These are phyloP conservation scores for Neurospora sp. DNA, from an alignment of 495 filamentous ascomycete species.

Conservation along the genomic window DNA sequence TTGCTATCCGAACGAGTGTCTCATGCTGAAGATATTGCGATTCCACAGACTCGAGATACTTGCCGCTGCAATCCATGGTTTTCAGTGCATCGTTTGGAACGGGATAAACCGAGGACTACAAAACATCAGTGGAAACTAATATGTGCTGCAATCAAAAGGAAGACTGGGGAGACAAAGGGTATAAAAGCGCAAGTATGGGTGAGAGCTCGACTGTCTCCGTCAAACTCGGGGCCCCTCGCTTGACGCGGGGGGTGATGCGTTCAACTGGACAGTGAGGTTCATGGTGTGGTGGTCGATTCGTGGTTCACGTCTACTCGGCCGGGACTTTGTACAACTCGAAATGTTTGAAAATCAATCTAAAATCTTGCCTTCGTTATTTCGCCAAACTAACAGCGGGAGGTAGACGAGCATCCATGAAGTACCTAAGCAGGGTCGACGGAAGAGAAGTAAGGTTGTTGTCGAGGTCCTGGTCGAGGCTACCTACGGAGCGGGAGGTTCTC, in stretches of 20 bases:
- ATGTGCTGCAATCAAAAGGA: background rate
- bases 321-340: background rate
- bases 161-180: background rate
- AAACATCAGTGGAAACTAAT: background rate
- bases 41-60: background rate
- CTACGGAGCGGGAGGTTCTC: background rate
- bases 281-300: background rate
- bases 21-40: background rate
- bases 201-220: background rate
- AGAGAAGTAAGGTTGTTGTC: background rate
- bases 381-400: background rate
- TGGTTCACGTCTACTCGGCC: background rate
- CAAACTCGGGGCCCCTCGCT: background rate
- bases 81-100: background rate
- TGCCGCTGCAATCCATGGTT: background rate
- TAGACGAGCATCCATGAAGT: background rate
- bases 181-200: background rate
- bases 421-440: background rate
- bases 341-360: background rate
- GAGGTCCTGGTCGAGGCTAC: background rate
- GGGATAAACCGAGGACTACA: background rate
- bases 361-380: background rate
- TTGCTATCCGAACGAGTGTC: background rate
- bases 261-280: background rate
- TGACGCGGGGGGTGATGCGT: background rate